These are phyloP conservation scores for Aspergillus cavernicola DNA, from an alignment of 495 filamentous ascomycete genomes.

Conservation along the genomic window DNA sequence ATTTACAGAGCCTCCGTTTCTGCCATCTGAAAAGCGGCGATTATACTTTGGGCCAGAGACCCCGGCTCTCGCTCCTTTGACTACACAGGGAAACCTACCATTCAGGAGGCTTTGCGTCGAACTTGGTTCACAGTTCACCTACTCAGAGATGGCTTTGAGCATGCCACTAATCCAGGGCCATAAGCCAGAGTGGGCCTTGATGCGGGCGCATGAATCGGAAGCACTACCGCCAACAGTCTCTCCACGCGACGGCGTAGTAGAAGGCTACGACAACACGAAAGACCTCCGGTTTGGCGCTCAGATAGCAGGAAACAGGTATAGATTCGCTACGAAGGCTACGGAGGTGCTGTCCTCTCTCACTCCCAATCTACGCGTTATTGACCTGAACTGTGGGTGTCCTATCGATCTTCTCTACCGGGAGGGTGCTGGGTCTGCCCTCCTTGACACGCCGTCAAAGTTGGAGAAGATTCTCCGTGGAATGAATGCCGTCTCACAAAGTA, in stretches of 20 bases:
- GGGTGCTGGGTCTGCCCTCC: constrained; percentile 89
- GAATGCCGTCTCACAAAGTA: constrained; percentile 82
- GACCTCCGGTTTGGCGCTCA: constrained; percentile 89
- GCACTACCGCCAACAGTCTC: constrained; percentile 56
- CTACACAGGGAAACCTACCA: constrained; percentile 95
- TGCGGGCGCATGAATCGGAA: constrained; percentile 86
- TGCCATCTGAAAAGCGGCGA: constrained; percentile 86
- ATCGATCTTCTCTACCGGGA: constrained; percentile 86
- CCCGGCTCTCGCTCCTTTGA: constrained; percentile 80
- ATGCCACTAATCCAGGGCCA: constrained; percentile 86
- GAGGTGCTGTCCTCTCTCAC: constrained; percentile 72
- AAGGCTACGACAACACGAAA: constrained; percentile 73
- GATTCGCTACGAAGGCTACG: constrained; percentile 79
- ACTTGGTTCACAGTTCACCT: constrained; percentile 87
- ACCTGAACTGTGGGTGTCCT: constrained; percentile 95
- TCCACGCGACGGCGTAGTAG: constrained; percentile 48
- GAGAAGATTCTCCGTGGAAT: constrained; percentile 92
- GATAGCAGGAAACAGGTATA: constrained; percentile 84
- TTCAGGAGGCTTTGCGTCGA: constrained; percentile 90
- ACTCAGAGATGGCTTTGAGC: constrained; percentile 98
- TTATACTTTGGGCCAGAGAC: constrained; percentile 93
- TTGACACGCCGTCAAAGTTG: constrained; percentile 77
- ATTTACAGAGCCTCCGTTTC: constrained; percentile 78
- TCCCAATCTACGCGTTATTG: constrained; percentile 80
- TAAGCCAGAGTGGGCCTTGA: constrained; percentile 88